Percentiles rank a stretch among this genome's conserved stretches.
Conservation (phyloP, 106 monocot genomes). For the Ottelia alismoides region DNA sequence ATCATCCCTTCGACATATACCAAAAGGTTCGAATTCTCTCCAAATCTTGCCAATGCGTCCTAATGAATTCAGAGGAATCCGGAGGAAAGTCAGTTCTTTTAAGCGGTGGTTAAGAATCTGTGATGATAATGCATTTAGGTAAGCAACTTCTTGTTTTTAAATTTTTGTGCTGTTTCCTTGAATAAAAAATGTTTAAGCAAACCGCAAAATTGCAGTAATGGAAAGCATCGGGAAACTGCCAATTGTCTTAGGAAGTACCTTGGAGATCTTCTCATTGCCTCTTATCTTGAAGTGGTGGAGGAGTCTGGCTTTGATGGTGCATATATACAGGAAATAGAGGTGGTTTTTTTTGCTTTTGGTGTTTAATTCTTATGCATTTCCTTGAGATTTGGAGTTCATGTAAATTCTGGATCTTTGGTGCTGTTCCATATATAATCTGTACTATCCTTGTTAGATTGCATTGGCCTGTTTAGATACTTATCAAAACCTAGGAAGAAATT, state of each 20-base stretch:
- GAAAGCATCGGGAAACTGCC: slow-evolving; percentile 34
- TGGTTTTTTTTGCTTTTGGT: too few relatives aligned
- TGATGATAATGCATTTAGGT: slow-evolving; percentile 66
- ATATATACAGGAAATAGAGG: slow-evolving; percentile 90
- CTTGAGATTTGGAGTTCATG: too few relatives aligned
- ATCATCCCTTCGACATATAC: slow-evolving; percentile 45
- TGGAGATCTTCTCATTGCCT: slow-evolving; percentile 83
- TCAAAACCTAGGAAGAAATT: too few relatives aligned
- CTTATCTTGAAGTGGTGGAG: slow-evolving; percentile 57
- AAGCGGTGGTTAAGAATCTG: slow-evolving; percentile 77
- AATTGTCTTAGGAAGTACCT: slow-evolving; percentile 91
- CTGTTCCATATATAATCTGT: too few relatives aligned
- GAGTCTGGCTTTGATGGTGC: slow-evolving; percentile 81
- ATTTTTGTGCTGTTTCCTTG: too few relatives aligned
- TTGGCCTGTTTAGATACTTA: too few relatives aligned
- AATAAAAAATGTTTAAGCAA: too few relatives aligned
- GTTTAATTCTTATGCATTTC: too few relatives aligned
- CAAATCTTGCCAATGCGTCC: slow-evolving; percentile 62
- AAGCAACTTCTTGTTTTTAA: too few relatives aligned
- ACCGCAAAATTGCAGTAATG: slow-evolving; percentile 34
- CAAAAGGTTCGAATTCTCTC: slow-evolving; percentile 37
- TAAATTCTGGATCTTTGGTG: too few relatives aligned
- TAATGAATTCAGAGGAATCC: slow-evolving; percentile 66
- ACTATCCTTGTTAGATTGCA: too few relatives aligned
- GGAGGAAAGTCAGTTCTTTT: slow-evolving; percentile 63